Base-by-base conservation (phyloP, 2,329 filamentous ascomycete genomes). In the Sporothrix sp. region DNA sequence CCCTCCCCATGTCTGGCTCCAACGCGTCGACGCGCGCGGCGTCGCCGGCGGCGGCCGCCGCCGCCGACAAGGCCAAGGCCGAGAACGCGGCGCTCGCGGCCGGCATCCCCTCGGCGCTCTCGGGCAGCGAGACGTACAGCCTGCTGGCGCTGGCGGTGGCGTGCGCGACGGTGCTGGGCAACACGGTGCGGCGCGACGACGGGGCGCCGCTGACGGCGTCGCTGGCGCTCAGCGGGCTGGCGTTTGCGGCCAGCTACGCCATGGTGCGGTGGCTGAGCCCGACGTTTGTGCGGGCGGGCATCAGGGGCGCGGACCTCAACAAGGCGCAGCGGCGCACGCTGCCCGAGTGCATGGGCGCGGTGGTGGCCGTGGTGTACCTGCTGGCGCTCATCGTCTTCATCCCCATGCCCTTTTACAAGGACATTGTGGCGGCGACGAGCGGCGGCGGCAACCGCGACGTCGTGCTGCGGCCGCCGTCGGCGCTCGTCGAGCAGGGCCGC, bases 351-450 rank as follows among this genome's bases (percentile, higher is more conserved):
- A 96, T 98, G 90, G 93, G 93, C 27, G 87, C 88, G 52, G 79
- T 98, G 23, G 94, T 87, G 63, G 93, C 91, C 8, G 80, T 93
- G 58, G 89, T 97, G 23, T 97, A 97, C 68, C 76, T 98, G 38
- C 75, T 98, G 57, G 78, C 82, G 45, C 76, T 97, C 58, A 94
- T 97, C 58, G 71, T 88, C 56, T 98, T 98, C 66, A 89, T 97
- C 52, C 93, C 93, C 0, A 95, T 96, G 67, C 87, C 90, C 1
- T 97, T 98, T 67, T 97, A 96, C 73, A 95, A 96, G 69, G 91
- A 97, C 65, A 94, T 98, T 58, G 90, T 96, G 23, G 87, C 88
- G 14, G 89, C 90, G 35, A 97, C 93, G 18, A 95, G 88, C 58
- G 93, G 90, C 56, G 90, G 89, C 56, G 90, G 90, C 44, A 96